These are phyloP conservation scores for Elaeis oleifera DNA, from an alignment of 202 grass and related monocot species.

Conservation along the genomic window DNA sequence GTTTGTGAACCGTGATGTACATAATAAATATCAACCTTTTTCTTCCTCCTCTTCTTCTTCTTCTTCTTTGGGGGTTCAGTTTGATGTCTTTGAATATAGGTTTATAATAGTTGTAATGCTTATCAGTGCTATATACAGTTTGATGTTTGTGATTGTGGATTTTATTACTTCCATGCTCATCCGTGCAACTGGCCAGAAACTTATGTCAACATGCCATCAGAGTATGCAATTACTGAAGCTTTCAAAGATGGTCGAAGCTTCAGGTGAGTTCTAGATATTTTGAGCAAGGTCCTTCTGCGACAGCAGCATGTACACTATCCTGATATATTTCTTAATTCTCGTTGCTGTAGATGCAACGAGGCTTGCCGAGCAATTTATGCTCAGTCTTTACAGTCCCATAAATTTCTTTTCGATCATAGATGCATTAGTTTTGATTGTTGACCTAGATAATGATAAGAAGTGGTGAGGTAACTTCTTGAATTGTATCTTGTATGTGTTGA, in stretches of 20 bases:
- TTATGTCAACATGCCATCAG: constrained; percentile 45
- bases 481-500: too few species aligned
- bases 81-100: not conserved
- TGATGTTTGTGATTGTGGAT: constrained; percentile 99
- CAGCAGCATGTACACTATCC: not conserved
- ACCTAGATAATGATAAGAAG: too few species aligned
- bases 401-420: too few species aligned
- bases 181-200: constrained; percentile 58
- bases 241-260: constrained; percentile 37
- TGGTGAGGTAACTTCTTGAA: too few species aligned
- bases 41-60: not conserved
- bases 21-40: not conserved
- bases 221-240: constrained; percentile 57
- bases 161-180: constrained; percentile 82
- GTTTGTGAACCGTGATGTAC: too few species aligned
- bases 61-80: not conserved
- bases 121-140: constrained; percentile 64
- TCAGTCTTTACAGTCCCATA: too few species aligned
- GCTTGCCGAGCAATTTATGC: too few species aligned
- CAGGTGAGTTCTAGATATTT: constrained; percentile 41
- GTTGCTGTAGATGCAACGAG: not conserved
- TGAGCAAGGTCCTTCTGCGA: not conserved
- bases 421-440: too few species aligned
- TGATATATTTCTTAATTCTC: not conserved
- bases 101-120: constrained; percentile 27